These are phyloP conservation scores for Aristolochia contorta DNA, from an alignment of 164 flowering plant genomes.

Conservation along the genomic window DNA sequence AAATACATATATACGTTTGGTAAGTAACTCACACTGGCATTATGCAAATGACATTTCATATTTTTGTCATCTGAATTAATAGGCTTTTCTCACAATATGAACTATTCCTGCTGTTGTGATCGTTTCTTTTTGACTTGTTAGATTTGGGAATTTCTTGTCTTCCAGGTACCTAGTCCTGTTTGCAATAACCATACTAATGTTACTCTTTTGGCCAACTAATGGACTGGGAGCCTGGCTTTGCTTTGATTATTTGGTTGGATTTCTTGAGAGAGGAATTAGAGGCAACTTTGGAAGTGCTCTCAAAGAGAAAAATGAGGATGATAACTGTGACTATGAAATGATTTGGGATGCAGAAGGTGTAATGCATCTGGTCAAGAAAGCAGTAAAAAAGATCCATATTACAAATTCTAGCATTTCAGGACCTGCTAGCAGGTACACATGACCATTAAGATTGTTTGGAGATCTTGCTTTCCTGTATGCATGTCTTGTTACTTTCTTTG, in stretches of 20 bases:
- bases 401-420: slow-evolving; percentile 21
- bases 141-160: slow-evolving; percentile 4
- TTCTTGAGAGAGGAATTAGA: slow-evolving; percentile 19
- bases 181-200: slow-evolving; percentile 44
- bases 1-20: slow-evolving; percentile 77
- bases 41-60: background rate
- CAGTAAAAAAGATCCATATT: slow-evolving; percentile 14
- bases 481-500: background rate
- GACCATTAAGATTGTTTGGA: background rate
- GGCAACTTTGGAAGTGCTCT: slow-evolving; percentile 17
- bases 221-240: slow-evolving; percentile 24
- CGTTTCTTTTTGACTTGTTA: background rate
- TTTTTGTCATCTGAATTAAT: background rate
- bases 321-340: slow-evolving; percentile 73
- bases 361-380: slow-evolving; percentile 76
- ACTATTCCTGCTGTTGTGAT: background rate
- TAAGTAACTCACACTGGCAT: slow-evolving; percentile 14
- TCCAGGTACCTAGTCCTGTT: slow-evolving; percentile 64
- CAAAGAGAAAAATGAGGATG: slow-evolving; percentile 81
- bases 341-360: slow-evolving; percentile 95
- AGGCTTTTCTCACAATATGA: background rate
- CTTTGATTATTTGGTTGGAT: slow-evolving; percentile 14
- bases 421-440: slow-evolving; percentile 50
- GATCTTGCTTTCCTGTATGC: background rate
- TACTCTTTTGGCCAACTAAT: slow-evolving; percentile 57